A percentile compares a stretch with the other conserved stretches of the same genome.
phyloP scores from a whole-genome alignment of 495 filamentous ascomycete genomes.

The Penicillium atrosanguineum region DNA sequence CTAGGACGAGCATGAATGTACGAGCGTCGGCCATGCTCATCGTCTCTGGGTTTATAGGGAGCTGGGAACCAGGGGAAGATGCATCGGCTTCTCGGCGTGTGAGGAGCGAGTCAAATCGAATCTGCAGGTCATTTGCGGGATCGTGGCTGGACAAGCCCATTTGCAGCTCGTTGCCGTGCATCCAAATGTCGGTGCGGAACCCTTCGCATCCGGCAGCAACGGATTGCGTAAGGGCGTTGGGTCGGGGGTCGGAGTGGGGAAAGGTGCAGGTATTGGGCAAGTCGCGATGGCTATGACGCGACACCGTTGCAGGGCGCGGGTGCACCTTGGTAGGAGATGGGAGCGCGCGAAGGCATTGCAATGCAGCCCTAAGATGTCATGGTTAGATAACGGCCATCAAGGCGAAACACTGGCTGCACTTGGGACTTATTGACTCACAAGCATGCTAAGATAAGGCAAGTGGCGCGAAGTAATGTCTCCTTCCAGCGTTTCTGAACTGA shows the following conservation, averaged over 20 bases:
- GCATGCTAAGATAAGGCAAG: slow-evolving; percentile 30
- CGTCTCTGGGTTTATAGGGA: background rate
- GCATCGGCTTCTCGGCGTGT: background rate
- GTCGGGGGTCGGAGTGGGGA: slow-evolving; percentile 16
- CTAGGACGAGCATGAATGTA: slow-evolving; percentile 17
- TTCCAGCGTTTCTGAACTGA: slow-evolving; percentile 19
- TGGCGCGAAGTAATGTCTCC: slow-evolving; percentile 21
- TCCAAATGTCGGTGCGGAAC: slow-evolving; percentile 61
- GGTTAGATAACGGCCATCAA: background rate
- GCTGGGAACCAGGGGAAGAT: background rate
- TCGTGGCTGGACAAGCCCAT: slow-evolving; percentile 40
- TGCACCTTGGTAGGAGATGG: slow-evolving; percentile 1
- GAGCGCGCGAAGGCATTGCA: slow-evolving; percentile 14
- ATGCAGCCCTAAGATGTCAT: slow-evolving; percentile 11
- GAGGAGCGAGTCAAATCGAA: slow-evolving; percentile 16
- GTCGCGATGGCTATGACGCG: slow-evolving; percentile 5
- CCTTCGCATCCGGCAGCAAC: slow-evolving; percentile 20
- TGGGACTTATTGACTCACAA: slow-evolving; percentile 25
- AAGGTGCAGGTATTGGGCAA: slow-evolving; percentile 19
- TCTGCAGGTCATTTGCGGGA: slow-evolving; percentile 11
- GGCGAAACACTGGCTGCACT: background rate
- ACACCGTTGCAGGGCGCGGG: background rate
- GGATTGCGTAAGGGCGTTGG: slow-evolving; percentile 17
- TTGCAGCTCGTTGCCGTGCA: slow-evolving; percentile 47
- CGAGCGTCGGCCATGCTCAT: background rate